Conservation (phyloP, 371 early-diverging fungal species). For the Saksenaea oblongispora region DNA sequence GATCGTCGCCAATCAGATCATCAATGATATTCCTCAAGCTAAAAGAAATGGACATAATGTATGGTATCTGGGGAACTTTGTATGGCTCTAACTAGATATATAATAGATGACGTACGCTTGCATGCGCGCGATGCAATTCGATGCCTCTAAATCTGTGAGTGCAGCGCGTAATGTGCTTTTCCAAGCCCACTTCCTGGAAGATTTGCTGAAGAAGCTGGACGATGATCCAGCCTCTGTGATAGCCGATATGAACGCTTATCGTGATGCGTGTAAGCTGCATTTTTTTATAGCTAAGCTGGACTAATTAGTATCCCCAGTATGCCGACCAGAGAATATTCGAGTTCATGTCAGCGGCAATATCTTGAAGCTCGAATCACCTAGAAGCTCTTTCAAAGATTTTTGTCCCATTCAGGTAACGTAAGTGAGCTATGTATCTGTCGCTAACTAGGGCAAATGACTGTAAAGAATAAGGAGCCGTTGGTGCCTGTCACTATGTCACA, state of each 20-base stretch:
- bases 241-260: constrained; percentile 52
- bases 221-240: constrained; percentile 49
- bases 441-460: not conserved
- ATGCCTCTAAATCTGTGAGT: constrained; percentile 53
- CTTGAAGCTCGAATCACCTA: constrained; percentile 48
- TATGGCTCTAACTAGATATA: not conserved
- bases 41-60: constrained; percentile 66
- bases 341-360: constrained; percentile 67
- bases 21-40: constrained; percentile 65
- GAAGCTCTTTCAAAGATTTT: constrained; percentile 47
- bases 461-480: constrained; percentile 8
- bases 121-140: constrained; percentile 49
- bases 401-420: constrained; percentile 15
- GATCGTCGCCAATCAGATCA: constrained; percentile 57
- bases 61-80: constrained; percentile 9
- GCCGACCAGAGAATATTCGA: constrained; percentile 57
- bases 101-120: constrained; percentile 57
- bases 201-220: constrained; percentile 53
- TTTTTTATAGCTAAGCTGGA: not conserved
- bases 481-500: constrained; percentile 53
- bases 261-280: constrained; percentile 51
- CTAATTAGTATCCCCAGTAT: constrained; percentile 32
- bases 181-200: constrained; percentile 57
- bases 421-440: not conserved
- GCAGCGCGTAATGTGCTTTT: constrained; percentile 51